Conservation (phyloP, 23 red algal genomes). For the Pyropia yezoensis region DNA sequence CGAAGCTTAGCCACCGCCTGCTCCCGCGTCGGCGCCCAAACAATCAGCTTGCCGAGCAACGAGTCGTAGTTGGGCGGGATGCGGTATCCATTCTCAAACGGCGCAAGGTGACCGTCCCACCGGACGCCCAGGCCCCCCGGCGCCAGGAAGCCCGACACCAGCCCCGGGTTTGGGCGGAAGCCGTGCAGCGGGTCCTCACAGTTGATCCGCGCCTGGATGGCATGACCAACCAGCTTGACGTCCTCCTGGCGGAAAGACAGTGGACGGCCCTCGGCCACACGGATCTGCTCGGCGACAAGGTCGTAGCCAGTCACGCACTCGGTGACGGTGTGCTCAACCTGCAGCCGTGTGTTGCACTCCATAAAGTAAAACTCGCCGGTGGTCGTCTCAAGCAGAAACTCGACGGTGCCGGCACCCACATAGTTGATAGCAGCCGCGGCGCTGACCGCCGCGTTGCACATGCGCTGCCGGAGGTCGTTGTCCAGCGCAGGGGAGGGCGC, state of each 20-base stretch:
- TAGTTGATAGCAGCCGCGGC: conserved; percentile 86
- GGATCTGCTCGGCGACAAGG: conserved; percentile 82
- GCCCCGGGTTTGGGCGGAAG: conserved; percentile 89
- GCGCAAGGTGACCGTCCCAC: conserved; percentile 74
- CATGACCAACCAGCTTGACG: conserved; percentile 44
- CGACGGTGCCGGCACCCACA: conserved; percentile 86
- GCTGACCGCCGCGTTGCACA: conserved; percentile 70
- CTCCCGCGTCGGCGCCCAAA: conserved; percentile 64
- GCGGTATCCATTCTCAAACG: conserved; percentile 51
- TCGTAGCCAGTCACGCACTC: conserved; percentile 91
- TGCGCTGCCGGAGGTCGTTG: conserved; percentile 32
- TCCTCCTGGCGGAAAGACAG: conserved; percentile 66
- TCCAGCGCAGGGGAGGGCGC: conserved; percentile 70
- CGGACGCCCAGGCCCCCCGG: conserved; percentile 76
- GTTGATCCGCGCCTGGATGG: conserved; percentile 92
- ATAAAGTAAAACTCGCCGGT: conserved; percentile 85
- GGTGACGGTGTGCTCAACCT: conserved; percentile 98
- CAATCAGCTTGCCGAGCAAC: conserved; percentile 91
- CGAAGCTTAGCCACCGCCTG: conserved; percentile 67
- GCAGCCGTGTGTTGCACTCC: conserved; percentile 99
- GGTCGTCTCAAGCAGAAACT: conserved; percentile 78
- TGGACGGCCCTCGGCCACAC: conserved; percentile 68
- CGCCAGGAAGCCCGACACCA: conserved; percentile 65
- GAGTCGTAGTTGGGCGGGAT: conserved; percentile 84
- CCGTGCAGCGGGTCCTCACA: conserved; percentile 74